Evolutionary conservation across 2,329 filamentous ascomycete genomes (phyloP).

Genomic region (Coniella lustricola): DNA sequence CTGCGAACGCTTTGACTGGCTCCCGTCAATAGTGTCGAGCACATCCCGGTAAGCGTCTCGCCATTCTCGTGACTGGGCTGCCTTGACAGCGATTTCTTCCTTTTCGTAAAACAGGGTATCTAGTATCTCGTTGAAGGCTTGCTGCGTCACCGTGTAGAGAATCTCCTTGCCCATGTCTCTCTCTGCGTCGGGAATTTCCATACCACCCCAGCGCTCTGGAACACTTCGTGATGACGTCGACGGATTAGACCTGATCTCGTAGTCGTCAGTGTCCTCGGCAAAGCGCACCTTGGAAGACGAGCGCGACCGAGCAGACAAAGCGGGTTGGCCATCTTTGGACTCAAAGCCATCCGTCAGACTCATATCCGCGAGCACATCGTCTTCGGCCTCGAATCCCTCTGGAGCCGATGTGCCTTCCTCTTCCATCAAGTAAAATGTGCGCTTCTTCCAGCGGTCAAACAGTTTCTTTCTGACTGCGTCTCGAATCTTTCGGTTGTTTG

Average conservation of each 20-base stretch:
- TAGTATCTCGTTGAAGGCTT: conserved; percentile 87
- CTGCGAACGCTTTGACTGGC: conserved; percentile 1
- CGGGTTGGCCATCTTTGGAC: conserved; percentile 34
- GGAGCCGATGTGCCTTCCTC: conserved; percentile 69
- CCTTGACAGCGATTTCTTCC: conserved; percentile 68
- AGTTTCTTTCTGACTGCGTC: conserved; percentile 43
- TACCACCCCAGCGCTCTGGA: conserved; percentile 68
- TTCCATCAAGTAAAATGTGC: conserved; percentile 77
- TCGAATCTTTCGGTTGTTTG: conserved; percentile 33
- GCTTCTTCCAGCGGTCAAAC: conserved; percentile 66
- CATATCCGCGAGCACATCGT: conserved; percentile 44
- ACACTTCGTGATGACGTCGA: conserved; percentile 67
- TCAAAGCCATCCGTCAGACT: conserved; percentile 32
- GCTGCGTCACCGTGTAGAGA: conserved; percentile 83
- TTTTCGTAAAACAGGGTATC: conserved; percentile 77
- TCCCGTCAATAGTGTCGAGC: conserved; percentile 36
- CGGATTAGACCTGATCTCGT: conserved; percentile 63
- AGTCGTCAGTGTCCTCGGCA: conserved; percentile 62
- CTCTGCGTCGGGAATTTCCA: conserved; percentile 74
- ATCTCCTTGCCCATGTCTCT: conserved; percentile 81
- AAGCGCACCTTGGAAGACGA: conserved; percentile 77
- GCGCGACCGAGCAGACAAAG: conserved; percentile 50
- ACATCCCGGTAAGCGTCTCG: conserved; percentile 50
- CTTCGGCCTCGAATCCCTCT: conserved; percentile 53
- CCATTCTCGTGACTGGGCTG: conserved; percentile 53